Base-by-base conservation (phyloP, 495 filamentous ascomycete species). In the Neurospora sp. region DNA sequence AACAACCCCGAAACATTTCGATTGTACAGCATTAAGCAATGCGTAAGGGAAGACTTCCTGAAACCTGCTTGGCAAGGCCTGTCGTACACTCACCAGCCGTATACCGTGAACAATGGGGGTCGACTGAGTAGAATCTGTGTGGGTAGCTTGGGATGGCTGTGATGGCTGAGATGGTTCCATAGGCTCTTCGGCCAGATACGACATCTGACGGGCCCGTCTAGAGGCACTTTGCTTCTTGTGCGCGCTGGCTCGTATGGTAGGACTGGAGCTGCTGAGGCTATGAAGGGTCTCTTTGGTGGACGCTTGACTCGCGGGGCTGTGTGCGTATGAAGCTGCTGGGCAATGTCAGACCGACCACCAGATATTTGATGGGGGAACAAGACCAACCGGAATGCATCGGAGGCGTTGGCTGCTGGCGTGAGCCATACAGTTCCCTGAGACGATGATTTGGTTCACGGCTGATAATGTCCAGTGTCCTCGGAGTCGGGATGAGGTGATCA, bases 1-100 rank as follows among this genome's bases (percentile, higher is more conserved):
- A 2, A 93, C 87, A 1, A 88, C 76, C 0, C 87, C 77, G 74
- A 96, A 98, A 75, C 92, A 96, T 78, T 91, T 94, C 0, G 95
- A 98, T 78, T 99, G 96, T 1, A 97, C 88, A 17, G 92, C 94
- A 74, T 99, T 99, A 83, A 99, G 94, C 0, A 95, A 78, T 1
- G 90, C 89, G 76, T 92, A 97, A 8, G 89, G 86, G 78, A 97
- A 99, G 4, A 97, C 81, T 4, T 88, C 82, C 9, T 91, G 88
- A 74, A 96, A 90, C 34, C 87, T 90, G 78, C 97, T 93, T 4
- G 95, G 93, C 5, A 99, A 82, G 7, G 88, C 84, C 73, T 83
- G 77, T 72, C 89, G 85, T 15, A 91, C 86, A n/a, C 90, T 88
- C 37, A 98, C 82, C 5, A 99, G 88, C 21, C 86, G 84, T 71